Evolutionary conservation across 768 basidiomycete genomes (phyloP), one percentile per base, ranked within the genome.

Genomic region (Serendipita indica): DNA sequence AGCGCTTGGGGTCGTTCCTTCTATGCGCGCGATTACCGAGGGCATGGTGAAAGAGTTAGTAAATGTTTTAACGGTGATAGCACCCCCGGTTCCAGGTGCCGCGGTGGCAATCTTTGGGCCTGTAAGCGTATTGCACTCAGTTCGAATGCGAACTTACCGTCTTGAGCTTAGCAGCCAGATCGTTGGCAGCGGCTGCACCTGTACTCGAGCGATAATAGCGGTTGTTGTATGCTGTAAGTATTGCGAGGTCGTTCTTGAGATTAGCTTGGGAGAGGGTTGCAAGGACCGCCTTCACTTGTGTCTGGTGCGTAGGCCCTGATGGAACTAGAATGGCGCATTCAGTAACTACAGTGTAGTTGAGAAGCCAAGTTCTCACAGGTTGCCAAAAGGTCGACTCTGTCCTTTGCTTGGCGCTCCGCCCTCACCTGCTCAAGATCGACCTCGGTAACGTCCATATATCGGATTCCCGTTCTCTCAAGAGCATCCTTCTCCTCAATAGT

Each of bases 11-110:
- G 18, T 49, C 3, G 30, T n/a, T 14, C 66, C 64, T n/a, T 68
- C 64, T 28, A 72, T 63, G 25, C 65, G 69, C 6, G 64, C 65
- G 13, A 72, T 65, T 18, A 66, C 52, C 28, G 58, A 64, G 12
- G 56, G 49, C 49, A 64, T 64, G 0, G 66, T 63, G 57, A 68
- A 64, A 0, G 41, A 56, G 22, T 69, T 62, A 0, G 65, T 58
- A 46, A 69, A 66, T 1, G 62, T 62, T 32, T 63, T 64, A 22
- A 69, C 59, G 12, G 64, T 67, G n/a, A 63, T 27, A 18, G 49
- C 49, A 5, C 49, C 49, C 7, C 49, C 49, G n/a, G 49, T 54
- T 10, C 49, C 49, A 5, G 49, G 49, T 25, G 49, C 49, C 7
- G 49, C 49, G n/a, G 49, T 28, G 10, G 49, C 49, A 28, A 54